Evolutionary conservation across 495 filamentous ascomycete genomes (phyloP), one percentile per base, ranked within the genome.

Genomic region (Aspergillus sparsus): DNA sequence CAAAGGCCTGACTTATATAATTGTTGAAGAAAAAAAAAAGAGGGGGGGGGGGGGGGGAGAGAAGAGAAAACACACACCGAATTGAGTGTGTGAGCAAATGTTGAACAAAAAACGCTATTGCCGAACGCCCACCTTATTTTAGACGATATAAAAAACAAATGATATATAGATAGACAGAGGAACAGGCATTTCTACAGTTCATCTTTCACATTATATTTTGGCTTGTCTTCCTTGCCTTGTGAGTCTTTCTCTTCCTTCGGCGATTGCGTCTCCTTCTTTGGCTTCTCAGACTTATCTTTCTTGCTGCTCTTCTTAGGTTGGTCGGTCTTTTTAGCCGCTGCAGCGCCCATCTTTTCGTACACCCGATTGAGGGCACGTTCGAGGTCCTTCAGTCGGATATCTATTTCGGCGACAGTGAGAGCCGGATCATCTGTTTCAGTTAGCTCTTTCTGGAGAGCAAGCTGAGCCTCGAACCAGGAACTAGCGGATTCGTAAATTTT

Each of bases 321-420:
- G 61, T 83, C 77, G 45, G 64, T 54, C 15, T 57, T 60, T 35
- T 13, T 58, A 6, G 64, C 53, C 16, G 72, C 66, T 3, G 71
- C 70, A 18, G 70, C 71, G 8, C 72, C 74, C 75, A 79, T 76
- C 61, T 80, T 80, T 57, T 84, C 79, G 49, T 79, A 82, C 64
- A 92, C 85, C 66, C 86, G 87, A 80, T 85, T 88, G 80, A 88
- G 81, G 47, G 89, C 77, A 46, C 93, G 79, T 53, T 89, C 86
- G 67, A 89, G 79, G 45, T 89, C 84, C 6, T 82, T 82, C 69
- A 62, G 71, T 50, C 71, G 73, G 31, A 53, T 61, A 58, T 80
- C 75, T 21, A 96, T 71, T 15, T 93, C 92, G 65, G 85, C 84
- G 50, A 85, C 72, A 18, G 84, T 76, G 3, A 96, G 72, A 7